Evolutionary conservation across 1,139 yeast genomes (phyloP), one percentile per base, ranked within the genome.

Genomic region (Zygotorulaspora mrakii): DNA sequence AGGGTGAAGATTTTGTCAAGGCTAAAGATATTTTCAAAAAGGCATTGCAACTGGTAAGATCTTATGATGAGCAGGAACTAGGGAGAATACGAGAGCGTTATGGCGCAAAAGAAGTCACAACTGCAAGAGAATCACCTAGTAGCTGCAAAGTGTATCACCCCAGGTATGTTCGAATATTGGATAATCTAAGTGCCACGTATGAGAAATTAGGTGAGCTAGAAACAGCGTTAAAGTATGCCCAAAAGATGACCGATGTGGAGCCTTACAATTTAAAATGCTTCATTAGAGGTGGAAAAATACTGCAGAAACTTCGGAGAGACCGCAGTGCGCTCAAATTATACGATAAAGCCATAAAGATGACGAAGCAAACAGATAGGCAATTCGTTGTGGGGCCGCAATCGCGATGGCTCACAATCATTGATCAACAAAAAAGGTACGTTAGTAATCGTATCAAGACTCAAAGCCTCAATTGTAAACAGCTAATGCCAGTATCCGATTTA

Each of bases 241-340:
- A 66, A 21, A 61, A 53, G 31, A 61, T 75, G 49, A 61, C 73
- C 2, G 54, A 59, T 13, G 40, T 67, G 2, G 83, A 79, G 35
- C 83, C 85, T 0, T 62, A 70, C 31, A 73, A 77, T 30, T 68
- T 80, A 48, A 79, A 76, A 55, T 81, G 84, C 1, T 79, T 79
- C 50, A 60, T 81, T 18, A 56, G 87, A 34, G 56, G 66, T 1
- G 76, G 78, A 2, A 79, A 77, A 51, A 47, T 77, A 2, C 58
- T 70, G 17, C 50, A 59, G 34, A 43, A 52, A 9, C 43, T 61
- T 40, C 59, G 62, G 0, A 57, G 65, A 27, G 60, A 66, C 5
- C 39, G 55, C 1, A 73, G 69, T 20, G 80, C 84, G 0, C 69
- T 65, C 46, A 62, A 66, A 25, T 55, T 55, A 4, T 69, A 70